Conservation (phyloP, 441 rosid species). For the Adansonia gregorii region DNA sequence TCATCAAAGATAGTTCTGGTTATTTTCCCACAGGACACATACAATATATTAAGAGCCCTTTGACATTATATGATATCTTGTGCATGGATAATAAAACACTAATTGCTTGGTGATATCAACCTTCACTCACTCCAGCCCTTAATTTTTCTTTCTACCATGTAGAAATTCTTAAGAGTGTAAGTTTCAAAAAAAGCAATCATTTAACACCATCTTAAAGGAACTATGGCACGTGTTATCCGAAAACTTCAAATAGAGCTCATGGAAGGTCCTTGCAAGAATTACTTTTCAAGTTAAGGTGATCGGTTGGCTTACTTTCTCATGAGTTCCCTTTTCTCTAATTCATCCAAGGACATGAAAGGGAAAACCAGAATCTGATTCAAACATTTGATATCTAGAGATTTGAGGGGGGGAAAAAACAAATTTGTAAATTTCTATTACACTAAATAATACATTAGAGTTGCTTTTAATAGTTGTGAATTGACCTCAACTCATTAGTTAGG, state of each 20-base stretch:
- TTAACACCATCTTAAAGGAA: background rate
- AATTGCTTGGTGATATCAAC: background rate
- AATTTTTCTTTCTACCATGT: background rate
- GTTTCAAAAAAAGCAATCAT: background rate
- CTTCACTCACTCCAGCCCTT: background rate
- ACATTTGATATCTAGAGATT: background rate
- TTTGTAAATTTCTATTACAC: background rate
- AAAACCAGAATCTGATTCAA: background rate
- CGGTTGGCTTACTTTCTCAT: background rate
- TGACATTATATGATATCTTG: background rate
- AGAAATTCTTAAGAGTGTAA: background rate
- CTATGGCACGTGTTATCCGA: background rate
- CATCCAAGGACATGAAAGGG: background rate
- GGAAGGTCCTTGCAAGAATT: too few species aligned
- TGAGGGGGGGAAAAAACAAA: background rate
- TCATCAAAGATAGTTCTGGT: background rate
- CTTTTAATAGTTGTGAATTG: background rate
- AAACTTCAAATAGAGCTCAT: too few species aligned
- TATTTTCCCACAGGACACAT: background rate
- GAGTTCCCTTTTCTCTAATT: background rate
- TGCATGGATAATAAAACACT: background rate
- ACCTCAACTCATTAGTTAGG: background rate
- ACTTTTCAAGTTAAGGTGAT: background rate
- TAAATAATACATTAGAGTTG: background rate
- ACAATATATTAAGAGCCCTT: conserved; percentile 1